Base-by-base conservation (phyloP, 2,329 filamentous ascomycete genomes). In the Rutstroemia sp. region DNA sequence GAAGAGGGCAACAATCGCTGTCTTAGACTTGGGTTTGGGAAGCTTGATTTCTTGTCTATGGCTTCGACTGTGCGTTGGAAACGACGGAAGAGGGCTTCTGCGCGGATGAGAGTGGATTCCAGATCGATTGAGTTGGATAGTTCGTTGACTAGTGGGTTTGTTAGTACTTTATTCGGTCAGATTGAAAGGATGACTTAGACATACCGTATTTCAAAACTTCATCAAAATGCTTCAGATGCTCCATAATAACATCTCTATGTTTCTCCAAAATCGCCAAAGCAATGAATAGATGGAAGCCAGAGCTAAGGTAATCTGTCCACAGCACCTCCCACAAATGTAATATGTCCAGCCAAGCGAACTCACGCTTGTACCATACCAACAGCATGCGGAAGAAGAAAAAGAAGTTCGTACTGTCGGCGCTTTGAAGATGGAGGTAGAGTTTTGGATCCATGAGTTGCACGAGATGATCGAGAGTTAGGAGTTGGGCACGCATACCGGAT, bases 381-480 rank as follows among this genome's bases (percentile, higher is more conserved):
- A 99, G 78, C 94, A 97, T 97, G 58, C 94, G 88, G 82, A 97
- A 99, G 77, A 99, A 97, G 77, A 99, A 99, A 74, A 99, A 99
- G 73, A 99, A 99, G 71, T 99, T 99, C 23, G 94, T 99, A 67
- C 88, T 95, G 67, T 99, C 95, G 19, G 92, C 89, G 16, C 82
- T 85, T 70, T 95, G 84, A 0, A 99, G 81, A 66, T 99, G 94
- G 2, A 88, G 78, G 72, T 96, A 97, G 7, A 99, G 83, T 69
- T 91, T 88, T 0, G 95, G 94, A 64, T 99, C 94, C 84, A 99
- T 92, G 57, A 99, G 89, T 69, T 95, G 91, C 12, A 97, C 91
- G 0, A 99, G 84, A 62, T 99, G 91, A 68, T 99, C 92, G 3
- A 99, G 82, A 0, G 92, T 91, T 41, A 90, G 77, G 3, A 99